Conservation (phyloP, 768 basidiomycete species). For the Pseudohyphozyma bogoriensis region DNA sequence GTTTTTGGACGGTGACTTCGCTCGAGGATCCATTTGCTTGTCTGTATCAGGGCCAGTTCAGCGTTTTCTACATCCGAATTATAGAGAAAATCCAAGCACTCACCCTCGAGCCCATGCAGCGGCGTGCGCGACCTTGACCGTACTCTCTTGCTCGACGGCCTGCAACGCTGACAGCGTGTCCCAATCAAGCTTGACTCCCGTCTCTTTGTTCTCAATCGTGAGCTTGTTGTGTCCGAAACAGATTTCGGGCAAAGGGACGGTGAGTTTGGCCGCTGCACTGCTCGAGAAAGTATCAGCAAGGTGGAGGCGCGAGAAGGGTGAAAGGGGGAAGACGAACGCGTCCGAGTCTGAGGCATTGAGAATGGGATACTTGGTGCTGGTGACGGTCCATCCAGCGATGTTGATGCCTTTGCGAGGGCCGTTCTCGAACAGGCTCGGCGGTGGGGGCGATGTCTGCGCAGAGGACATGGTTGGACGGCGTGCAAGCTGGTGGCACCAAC, state of each 20-base stretch:
- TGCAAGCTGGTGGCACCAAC: neutral
- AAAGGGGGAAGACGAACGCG: slow-evolving; percentile 4
- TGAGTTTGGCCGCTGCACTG: slow-evolving; percentile 40
- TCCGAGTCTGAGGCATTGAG: slow-evolving; percentile 42
- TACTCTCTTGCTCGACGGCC: slow-evolving; percentile 60
- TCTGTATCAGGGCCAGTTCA: neutral
- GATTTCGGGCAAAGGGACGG: slow-evolving; percentile 89
- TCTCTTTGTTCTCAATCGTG: slow-evolving; percentile 53
- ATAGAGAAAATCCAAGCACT: slow-evolving; percentile 41
- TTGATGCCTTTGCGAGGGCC: slow-evolving; percentile 42
- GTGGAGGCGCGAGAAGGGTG: neutral
- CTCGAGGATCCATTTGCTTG: slow-evolving; percentile 34
- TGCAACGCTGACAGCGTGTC: slow-evolving; percentile 57
- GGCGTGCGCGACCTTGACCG: slow-evolving; percentile 86
- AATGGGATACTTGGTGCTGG: slow-evolving; percentile 63
- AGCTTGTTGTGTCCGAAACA: slow-evolving; percentile 81
- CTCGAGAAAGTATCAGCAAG: neutral
- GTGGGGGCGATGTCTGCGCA: too few species aligned
- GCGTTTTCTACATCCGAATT: neutral
- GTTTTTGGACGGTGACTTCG: slow-evolving; percentile 62
- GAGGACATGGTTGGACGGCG: neutral
- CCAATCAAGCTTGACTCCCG: slow-evolving; percentile 59
- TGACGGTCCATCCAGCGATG: slow-evolving; percentile 58
- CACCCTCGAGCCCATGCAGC: slow-evolving; percentile 67
- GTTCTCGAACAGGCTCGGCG: slow-evolving; percentile 1